Evolutionary conservation across 2,329 filamentous ascomycete genomes (phyloP).

Genomic region (Colletotrichum sp.): DNA sequence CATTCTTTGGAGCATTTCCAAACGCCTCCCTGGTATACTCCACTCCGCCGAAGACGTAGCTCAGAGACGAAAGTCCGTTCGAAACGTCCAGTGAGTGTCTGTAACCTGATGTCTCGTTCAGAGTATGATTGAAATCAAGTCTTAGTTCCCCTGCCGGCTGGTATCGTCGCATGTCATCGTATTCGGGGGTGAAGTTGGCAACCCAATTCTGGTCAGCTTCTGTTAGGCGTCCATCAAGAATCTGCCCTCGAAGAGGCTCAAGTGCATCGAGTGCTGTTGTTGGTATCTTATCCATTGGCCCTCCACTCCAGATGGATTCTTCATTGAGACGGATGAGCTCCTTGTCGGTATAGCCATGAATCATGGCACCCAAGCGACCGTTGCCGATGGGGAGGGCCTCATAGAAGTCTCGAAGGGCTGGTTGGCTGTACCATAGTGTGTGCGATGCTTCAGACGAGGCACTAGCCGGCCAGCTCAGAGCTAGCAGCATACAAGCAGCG

Average conservation of each 20-base stretch:
- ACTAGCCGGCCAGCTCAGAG: neutral
- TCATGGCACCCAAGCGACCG: conserved; percentile 40
- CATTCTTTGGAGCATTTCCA: conserved; percentile 24
- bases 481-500: neutral
- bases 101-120: conserved; percentile 7
- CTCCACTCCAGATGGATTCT: conserved; percentile 48
- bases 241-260: neutral
- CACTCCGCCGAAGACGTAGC: neutral
- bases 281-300: conserved; percentile 41
- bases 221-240: neutral
- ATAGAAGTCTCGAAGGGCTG: neutral
- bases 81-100: neutral
- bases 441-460: neutral
- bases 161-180: neutral
- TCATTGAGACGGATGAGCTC: conserved; percentile 48
- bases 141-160: conserved; percentile 8
- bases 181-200: neutral
- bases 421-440: neutral
- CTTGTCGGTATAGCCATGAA: conserved; percentile 35
- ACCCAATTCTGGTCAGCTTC: neutral
- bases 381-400: conserved; percentile 43
- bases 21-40: conserved; percentile 24
- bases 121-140: conserved; percentile 20
- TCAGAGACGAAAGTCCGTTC: neutral
- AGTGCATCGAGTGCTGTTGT: conserved; percentile 25